Conservation (phyloP, 169 alveolate species). For the Cryptosporidium xiaoi region DNA sequence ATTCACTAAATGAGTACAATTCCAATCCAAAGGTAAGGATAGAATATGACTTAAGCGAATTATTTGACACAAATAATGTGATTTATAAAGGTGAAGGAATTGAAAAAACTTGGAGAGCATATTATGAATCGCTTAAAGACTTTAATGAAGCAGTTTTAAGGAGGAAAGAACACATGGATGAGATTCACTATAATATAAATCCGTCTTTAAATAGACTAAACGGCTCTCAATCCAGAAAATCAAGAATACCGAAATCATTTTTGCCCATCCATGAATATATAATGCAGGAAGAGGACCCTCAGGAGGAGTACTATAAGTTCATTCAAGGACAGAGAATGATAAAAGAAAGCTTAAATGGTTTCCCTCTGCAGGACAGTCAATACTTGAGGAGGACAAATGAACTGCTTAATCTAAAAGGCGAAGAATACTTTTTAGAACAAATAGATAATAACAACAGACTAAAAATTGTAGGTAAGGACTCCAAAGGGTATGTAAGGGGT, state of each 20-base stretch:
- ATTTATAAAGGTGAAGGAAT: constrained; percentile 63
- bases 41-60: constrained; percentile 49
- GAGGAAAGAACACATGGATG: constrained; percentile 27
- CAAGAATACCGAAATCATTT: constrained; percentile 40
- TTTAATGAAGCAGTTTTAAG: constrained; percentile 8
- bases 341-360: constrained; percentile 27
- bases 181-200: constrained; percentile 34
- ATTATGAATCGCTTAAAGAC: constrained; percentile 19
- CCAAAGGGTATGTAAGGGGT: constrained; percentile 50
- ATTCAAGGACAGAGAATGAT: constrained; percentile 69
- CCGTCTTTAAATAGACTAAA: constrained; percentile 27
- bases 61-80: constrained; percentile 18
- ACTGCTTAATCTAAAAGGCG: neutral
- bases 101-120: constrained; percentile 52
- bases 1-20: neutral
- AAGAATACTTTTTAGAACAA: neutral
- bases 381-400: neutral
- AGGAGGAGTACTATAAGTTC: constrained; percentile 45
- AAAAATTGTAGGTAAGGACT: constrained; percentile 3
- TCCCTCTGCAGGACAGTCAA: constrained; percentile 24
- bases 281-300: constrained; percentile 61
- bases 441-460: neutral
- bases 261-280: constrained; percentile 58
- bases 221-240: constrained; percentile 56
- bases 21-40: constrained; percentile 21